Base-by-base conservation (phyloP, 2,329 filamentous ascomycete genomes). In the Biscogniauxia sp. region DNA sequence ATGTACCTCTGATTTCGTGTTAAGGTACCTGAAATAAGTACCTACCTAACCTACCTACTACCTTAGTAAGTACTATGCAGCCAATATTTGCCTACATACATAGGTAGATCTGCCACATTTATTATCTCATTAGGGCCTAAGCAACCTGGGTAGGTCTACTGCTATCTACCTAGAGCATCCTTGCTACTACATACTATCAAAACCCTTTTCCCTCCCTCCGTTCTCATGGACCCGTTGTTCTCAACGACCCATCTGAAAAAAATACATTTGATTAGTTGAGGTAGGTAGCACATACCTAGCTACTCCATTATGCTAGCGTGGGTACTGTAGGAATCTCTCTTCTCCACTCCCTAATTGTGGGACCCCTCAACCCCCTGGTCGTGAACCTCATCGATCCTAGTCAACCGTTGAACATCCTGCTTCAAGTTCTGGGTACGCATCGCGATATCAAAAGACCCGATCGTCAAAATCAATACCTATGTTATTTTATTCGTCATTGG, bases 361-460 rank as follows among this genome's bases (percentile, higher is more conserved):
- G 6, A 17, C 13, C 37, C 28, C 28, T 32, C 28, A 3, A 32
- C 2, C 7, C 15, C 37, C 37, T n/a, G 37, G 37, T 45, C 37
- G 17, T n/a, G 53, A 63, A 60, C 54, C 54, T 45, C 45, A 51
- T 45, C 50, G 25, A 37, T 41, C 57, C n/a, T 49, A 15, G 37
- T 54, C 23, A 20, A 54, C 20, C 15, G 25, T 23, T 51, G 45
- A 19, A 25, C 49, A 25, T 58, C 58, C 58, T 63, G 60, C 54
- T 60, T 58, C 57, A 50, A 15, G 32, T 15, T 45, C 41, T 23
- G 20, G 57, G 61, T 67, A 66, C 64, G 63, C 64, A 66, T 58
- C 58, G 61, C 63, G 58, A 67, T 66, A 67, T 67, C 63, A 64
- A 63, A 61, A 58, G 55, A 50, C 13, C 7, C 11, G 28, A 32